Evolutionary conservation across 2,329 filamentous ascomycete genomes (phyloP).

Genomic region (Trichoderma sp.): DNA sequence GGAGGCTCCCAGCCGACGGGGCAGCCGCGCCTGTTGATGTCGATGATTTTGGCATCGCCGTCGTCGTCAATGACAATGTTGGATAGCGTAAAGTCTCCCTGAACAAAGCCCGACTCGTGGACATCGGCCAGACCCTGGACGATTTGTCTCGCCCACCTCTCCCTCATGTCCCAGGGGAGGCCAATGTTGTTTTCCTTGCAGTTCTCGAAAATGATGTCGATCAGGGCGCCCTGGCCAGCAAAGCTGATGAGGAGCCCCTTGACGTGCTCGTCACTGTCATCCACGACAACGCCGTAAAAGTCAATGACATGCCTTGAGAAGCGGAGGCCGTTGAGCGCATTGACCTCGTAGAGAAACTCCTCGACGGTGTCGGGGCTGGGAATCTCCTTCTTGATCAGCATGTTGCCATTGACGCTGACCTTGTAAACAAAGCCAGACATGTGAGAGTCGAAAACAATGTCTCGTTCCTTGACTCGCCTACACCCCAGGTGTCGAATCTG

Average conservation of each 20-base stretch:
- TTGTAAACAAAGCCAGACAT: slow-evolving; percentile 98
- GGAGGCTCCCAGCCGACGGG: slow-evolving; percentile 97
- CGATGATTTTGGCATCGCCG: slow-evolving; percentile 91
- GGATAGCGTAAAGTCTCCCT: slow-evolving; percentile 94
- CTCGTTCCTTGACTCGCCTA: slow-evolving; percentile 64
- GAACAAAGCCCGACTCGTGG: slow-evolving; percentile 93
- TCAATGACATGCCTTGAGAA: slow-evolving; percentile 75
- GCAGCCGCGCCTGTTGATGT: slow-evolving; percentile 96
- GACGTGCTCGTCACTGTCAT: slow-evolving; percentile 78
- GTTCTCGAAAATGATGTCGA: slow-evolving; percentile 85
- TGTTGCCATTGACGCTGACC: slow-evolving; percentile 63
- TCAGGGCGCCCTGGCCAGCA: slow-evolving; percentile 79
- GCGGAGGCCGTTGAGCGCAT: slow-evolving; percentile 77
- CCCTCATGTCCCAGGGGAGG: slow-evolving; percentile 67
- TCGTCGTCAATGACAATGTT: slow-evolving; percentile 90
- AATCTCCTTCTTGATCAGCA: slow-evolving; percentile 96
- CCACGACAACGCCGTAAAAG: slow-evolving; percentile 83
- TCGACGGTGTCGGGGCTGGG: slow-evolving; percentile 92
- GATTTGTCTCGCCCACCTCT: slow-evolving; percentile 89
- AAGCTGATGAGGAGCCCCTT: slow-evolving; percentile 89
- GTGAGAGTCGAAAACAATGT: slow-evolving; percentile 83
- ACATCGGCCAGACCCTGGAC: slow-evolving; percentile 86
- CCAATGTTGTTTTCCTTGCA: slow-evolving; percentile 54
- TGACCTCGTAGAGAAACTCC: slow-evolving; percentile 96
- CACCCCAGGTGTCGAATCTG: slow-evolving; percentile 72